Evolutionary conservation across 495 filamentous ascomycete genomes (phyloP).

Genomic region (Aspergillus steynii): DNA sequence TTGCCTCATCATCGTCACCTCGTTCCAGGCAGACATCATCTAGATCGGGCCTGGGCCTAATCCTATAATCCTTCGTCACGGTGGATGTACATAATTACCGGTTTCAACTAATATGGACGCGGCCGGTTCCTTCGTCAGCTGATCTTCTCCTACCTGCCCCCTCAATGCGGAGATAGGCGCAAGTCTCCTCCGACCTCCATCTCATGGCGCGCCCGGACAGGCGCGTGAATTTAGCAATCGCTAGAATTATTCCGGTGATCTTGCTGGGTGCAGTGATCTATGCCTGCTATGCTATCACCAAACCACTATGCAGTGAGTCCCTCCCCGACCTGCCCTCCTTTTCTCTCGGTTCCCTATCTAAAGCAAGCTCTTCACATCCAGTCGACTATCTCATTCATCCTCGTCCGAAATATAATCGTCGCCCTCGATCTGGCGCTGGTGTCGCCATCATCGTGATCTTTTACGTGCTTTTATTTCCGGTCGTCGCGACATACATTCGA

Average conservation of each 20-base stretch:
- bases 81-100: conserved; percentile 11
- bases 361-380: conserved; percentile 26
- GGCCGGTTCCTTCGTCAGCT: conserved; percentile 5
- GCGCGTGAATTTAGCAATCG: conserved; percentile 52
- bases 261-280: conserved; percentile 60
- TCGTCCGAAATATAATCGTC: conserved; percentile 38
- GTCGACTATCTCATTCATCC: conserved; percentile 65
- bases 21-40: background rate
- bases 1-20: conserved; percentile 2
- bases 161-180: conserved; percentile 18
- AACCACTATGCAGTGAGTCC: conserved; percentile 55
- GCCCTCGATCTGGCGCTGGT: conserved; percentile 54
- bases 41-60: background rate
- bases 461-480: conserved; percentile 64
- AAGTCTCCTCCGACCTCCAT: conserved; percentile 13
- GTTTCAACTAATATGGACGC: conserved; percentile 15
- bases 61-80: background rate
- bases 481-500: conserved; percentile 67
- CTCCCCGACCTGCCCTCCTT: background rate
- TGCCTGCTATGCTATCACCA: conserved; percentile 62
- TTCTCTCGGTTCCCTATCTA: background rate
- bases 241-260: conserved; percentile 58
- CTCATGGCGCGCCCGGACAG: conserved; percentile 39
- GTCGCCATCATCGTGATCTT: conserved; percentile 70
- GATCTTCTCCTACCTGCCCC: background rate